phyloP scores from a whole-genome alignment of 805 yeast genomes.

The Barnettozyma pratensis region DNA sequence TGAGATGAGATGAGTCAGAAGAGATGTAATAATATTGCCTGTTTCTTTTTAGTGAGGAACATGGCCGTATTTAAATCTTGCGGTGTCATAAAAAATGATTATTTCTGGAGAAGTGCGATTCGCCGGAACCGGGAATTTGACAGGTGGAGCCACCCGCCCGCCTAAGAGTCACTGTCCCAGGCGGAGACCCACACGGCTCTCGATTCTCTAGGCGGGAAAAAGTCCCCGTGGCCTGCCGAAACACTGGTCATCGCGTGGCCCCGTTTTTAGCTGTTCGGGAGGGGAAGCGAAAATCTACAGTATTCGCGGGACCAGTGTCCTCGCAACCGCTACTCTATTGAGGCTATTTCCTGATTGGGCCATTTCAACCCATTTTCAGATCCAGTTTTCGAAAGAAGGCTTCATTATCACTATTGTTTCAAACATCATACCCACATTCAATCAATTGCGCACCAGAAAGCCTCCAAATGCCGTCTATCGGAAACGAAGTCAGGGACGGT shows the following conservation, averaged over 20 bases:
- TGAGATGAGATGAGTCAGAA: background rate
- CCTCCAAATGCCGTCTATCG: slow-evolving; percentile 32
- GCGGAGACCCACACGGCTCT: no score
- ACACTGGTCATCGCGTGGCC: background rate
- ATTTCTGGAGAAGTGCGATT: no score
- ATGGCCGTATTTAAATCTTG: background rate
- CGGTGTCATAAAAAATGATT: background rate
- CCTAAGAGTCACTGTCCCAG: no score
- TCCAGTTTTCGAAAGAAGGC: no score
- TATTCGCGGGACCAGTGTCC: background rate
- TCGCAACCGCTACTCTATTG: background rate
- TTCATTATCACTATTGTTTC: no score
- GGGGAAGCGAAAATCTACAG: background rate
- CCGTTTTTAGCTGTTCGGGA: background rate
- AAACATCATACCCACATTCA: no score
- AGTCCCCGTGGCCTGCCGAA: background rate
- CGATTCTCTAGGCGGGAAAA: no score
- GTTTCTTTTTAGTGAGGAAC: background rate
- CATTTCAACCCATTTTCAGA: background rate
- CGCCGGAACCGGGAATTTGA: no score
- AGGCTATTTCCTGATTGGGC: background rate
- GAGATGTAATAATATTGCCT: background rate
- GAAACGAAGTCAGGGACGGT: slow-evolving; percentile 75
- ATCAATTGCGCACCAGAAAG: no score
- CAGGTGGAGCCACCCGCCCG: no score